A percentile compares a stretch with the other conserved stretches of the same genome.
Evolutionary conservation across 345 rosid genomes (phyloP).

Genomic region (Capsella bursapastoris): DNA sequence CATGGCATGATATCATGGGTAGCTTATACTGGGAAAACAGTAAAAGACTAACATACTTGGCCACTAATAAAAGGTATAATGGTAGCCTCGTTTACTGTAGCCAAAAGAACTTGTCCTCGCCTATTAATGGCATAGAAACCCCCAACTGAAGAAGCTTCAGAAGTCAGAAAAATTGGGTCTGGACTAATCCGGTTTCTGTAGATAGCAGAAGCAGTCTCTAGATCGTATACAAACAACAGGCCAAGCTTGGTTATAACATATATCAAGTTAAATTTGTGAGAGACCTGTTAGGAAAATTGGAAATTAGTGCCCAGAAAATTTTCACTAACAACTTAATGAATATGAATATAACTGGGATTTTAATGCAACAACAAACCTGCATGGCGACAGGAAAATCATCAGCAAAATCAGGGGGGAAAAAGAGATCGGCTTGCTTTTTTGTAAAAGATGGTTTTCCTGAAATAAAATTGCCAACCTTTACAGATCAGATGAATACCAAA

Average conservation of each 20-base stretch:
- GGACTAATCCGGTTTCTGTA: conserved; percentile 98
- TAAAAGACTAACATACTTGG: conserved; percentile 62
- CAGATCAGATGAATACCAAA: conserved; percentile 11
- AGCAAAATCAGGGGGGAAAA: conserved; percentile 97
- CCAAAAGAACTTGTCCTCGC: conserved; percentile 85
- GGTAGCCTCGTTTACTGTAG: conserved; percentile 94
- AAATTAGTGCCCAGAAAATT: not conserved
- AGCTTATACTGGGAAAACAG: conserved; percentile 14
- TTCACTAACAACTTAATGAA: conserved; percentile 1
- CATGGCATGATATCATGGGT: conserved; percentile 21
- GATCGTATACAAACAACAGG: conserved; percentile 92
- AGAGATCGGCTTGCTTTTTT: conserved; percentile 97
- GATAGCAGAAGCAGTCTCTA: conserved; percentile 97
- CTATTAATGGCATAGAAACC: conserved; percentile 96
- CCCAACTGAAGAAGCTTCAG: conserved; percentile 90
- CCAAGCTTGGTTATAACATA: conserved; percentile 97
- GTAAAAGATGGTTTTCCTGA: conserved; percentile 94
- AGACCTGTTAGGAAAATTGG: conserved; percentile 67
- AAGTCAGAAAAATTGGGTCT: conserved; percentile 96
- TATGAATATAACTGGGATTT: conserved; percentile 4
- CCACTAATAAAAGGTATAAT: conserved; percentile 96
- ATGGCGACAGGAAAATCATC: conserved; percentile 99
- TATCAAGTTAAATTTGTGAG: conserved; percentile 91
- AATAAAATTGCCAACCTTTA: conserved; percentile 12
- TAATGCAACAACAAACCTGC: conserved; percentile 66